These are phyloP conservation scores for Calonectria hongkongensis DNA, from an alignment of 2,329 filamentous ascomycete species.

Conservation along the genomic window DNA sequence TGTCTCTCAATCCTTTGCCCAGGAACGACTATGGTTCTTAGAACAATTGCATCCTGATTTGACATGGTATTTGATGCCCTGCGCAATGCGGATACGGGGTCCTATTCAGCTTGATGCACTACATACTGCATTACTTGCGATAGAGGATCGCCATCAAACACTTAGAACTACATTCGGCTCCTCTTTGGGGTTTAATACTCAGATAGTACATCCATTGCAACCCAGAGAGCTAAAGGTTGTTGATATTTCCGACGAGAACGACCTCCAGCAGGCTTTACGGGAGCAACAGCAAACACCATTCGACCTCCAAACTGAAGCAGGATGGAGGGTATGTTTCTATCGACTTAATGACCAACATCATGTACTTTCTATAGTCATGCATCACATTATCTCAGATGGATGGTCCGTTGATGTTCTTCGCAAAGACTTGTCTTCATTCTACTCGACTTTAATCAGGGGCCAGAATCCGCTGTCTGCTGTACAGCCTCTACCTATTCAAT, in stretches of 20 bases:
- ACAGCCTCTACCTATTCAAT: neutral
- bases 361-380: neutral
- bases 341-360: neutral
- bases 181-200: no score
- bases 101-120: constrained; percentile 38
- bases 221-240: no score
- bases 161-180: neutral
- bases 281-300: neutral
- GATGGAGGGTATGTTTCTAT: neutral
- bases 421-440: neutral
- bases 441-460: neutral
- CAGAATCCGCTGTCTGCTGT: neutral
- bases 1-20: neutral
- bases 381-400: neutral
- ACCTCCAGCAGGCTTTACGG: no score
- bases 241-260: no score
- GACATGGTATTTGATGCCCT: constrained; percentile 43
- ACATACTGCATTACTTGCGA: constrained; percentile 24
- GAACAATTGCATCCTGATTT: constrained; percentile 40
- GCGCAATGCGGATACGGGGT: constrained; percentile 38
- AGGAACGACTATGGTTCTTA: neutral
- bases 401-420: neutral
- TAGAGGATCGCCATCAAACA: constrained; percentile 47
- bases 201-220: no score
- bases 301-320: neutral